Percentiles rank a stretch among this genome's conserved stretches.
These are phyloP conservation scores for Phylloboletellus chloephorus DNA, from an alignment of 1,284 basidiomycete species.

Conservation along the genomic window DNA sequence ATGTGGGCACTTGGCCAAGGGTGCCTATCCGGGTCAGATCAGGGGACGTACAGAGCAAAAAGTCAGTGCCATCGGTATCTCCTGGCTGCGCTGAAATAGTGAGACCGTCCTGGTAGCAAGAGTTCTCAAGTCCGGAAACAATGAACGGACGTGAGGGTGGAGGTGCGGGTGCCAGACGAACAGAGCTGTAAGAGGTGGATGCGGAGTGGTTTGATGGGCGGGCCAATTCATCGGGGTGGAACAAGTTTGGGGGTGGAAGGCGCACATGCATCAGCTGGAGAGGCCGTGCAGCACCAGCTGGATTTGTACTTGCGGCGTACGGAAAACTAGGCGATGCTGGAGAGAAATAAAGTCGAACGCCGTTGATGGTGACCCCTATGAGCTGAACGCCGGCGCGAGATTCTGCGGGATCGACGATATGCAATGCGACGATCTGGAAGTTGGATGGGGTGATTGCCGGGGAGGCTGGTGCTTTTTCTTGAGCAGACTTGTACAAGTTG, in stretches of 20 bases:
- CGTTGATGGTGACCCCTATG: constrained; percentile 75
- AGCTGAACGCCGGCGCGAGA: constrained; percentile 67
- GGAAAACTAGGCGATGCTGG: constrained; percentile 41
- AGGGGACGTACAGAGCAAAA: constrained; percentile 69
- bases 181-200: constrained; percentile 39
- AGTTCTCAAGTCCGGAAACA: constrained; percentile 49
- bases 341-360: constrained; percentile 76
- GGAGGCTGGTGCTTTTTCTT: constrained; percentile 71
- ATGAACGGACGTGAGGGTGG: constrained; percentile 50
- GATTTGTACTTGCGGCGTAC: constrained; percentile 26
- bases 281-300: constrained; percentile 38
- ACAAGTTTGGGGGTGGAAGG: constrained; percentile 68
- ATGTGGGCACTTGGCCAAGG: constrained; percentile 53
- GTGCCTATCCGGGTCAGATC: constrained; percentile 67
- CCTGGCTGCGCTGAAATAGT: constrained; percentile 64
- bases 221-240: constrained; percentile 68
- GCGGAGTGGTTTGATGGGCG: constrained; percentile 42
- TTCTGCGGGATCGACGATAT: constrained; percentile 57
- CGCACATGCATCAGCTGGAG: constrained; percentile 73
- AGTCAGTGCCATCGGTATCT: constrained; percentile 69
- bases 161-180: constrained; percentile 38
- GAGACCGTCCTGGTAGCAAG: constrained; percentile 61
- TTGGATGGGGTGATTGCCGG: constrained; percentile 62
- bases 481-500: constrained; percentile 63
- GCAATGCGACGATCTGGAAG: constrained; percentile 61